phyloP scores from a whole-genome alignment of 2,329 filamentous ascomycete species.

The Xylaria sp. region DNA sequence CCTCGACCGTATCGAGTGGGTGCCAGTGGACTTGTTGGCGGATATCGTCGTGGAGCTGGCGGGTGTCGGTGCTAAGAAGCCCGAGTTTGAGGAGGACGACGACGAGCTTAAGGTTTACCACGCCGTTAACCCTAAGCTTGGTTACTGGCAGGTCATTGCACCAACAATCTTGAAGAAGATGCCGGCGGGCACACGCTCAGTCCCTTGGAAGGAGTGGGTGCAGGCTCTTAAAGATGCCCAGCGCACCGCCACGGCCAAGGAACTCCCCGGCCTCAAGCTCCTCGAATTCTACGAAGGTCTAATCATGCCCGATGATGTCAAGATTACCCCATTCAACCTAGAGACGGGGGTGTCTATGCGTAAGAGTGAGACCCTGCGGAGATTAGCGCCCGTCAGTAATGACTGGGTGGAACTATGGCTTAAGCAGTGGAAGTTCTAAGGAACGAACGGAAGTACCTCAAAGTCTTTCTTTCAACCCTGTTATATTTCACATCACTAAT shows the following conservation, averaged over 20 bases:
- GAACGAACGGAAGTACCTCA: not conserved
- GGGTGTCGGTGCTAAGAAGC: constrained; percentile 45
- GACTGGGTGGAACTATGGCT: constrained; percentile 43
- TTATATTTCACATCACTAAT: constrained; percentile 23
- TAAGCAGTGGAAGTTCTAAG: constrained; percentile 41
- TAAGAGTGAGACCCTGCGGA: constrained; percentile 38
- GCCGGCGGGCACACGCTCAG: constrained; percentile 36
- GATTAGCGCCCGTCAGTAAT: constrained; percentile 36
- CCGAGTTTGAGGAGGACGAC: constrained; percentile 35
- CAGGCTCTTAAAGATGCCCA: constrained; percentile 35
- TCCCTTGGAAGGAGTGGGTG: constrained; percentile 42
- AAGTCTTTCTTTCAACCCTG: not conserved
- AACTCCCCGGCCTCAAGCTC: constrained; percentile 42
- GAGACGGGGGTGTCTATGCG: constrained; percentile 34
- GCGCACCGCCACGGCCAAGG: constrained; percentile 38
- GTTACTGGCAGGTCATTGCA: constrained; percentile 41
- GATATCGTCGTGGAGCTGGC: constrained; percentile 59
- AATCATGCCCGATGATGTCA: constrained; percentile 34
- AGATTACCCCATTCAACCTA: constrained; percentile 41
- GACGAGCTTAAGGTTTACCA: constrained; percentile 42
- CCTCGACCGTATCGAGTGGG: constrained; percentile 62
- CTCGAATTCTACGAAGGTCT: constrained; percentile 43
- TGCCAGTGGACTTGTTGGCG: constrained; percentile 62
- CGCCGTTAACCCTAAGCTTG: constrained; percentile 42
- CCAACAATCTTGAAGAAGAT: constrained; percentile 38